Evolutionary conservation across 2,329 filamentous ascomycete genomes (phyloP).

Genomic region (Penicillium sp.): DNA sequence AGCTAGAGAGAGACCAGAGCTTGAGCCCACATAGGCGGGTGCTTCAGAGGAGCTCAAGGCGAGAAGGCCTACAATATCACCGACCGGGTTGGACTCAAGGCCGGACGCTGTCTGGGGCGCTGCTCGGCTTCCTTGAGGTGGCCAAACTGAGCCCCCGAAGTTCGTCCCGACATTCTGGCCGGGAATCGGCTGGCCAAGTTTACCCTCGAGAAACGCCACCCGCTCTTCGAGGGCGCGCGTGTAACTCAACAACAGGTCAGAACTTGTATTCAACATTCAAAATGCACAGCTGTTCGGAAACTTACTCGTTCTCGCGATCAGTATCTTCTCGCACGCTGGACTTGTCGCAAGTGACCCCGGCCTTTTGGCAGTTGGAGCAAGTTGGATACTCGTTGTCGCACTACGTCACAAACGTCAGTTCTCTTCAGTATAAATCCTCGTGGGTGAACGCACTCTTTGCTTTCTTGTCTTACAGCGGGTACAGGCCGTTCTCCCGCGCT

Average conservation of each 20-base stretch:
- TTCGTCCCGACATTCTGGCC: conserved; percentile 13
- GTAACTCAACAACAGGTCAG: conserved; percentile 29
- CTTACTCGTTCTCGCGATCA: conserved; percentile 34
- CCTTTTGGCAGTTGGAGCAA: conserved; percentile 45
- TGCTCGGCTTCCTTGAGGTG: conserved; percentile 19
- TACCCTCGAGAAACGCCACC: conserved; percentile 40
- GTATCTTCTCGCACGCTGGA: conserved; percentile 39
- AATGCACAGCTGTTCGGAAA: neutral
- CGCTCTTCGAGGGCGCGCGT: conserved; percentile 42
- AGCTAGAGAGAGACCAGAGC: conserved; percentile 48
- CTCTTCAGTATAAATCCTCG: neutral
- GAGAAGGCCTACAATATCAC: conserved; percentile 49
- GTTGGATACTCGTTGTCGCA: conserved; percentile 45
- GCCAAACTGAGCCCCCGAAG: conserved; percentile 20
- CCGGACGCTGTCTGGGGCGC: conserved; percentile 19
- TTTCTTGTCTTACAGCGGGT: conserved; percentile 46
- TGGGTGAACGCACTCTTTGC: conserved; percentile 36
- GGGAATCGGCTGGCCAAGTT: conserved; percentile 18
- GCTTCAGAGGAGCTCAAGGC: conserved; percentile 45
- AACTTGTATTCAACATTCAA: neutral
- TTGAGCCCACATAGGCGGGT: conserved; percentile 48
- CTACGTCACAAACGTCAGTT: conserved; percentile 19
- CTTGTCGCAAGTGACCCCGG: conserved; percentile 43
- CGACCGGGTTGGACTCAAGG: conserved; percentile 33
- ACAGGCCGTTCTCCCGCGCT: conserved; percentile 44